Percentiles rank a stretch among this genome's conserved stretches.
Conservation (phyloP, 345 rosid species). For the Psidium guajava region DNA sequence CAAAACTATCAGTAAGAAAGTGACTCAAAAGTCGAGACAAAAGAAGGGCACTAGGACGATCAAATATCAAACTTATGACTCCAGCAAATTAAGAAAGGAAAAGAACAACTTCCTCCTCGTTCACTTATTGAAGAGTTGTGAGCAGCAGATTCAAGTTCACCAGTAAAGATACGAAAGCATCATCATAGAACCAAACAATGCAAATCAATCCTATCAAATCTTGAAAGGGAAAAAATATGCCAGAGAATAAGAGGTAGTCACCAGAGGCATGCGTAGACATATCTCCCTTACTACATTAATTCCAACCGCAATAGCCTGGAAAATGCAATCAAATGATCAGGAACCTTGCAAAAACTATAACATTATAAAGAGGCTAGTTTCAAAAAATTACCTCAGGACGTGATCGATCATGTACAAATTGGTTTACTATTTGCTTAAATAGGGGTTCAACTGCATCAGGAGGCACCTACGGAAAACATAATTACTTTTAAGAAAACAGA, state of each 20-base stretch:
- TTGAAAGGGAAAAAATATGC: background rate
- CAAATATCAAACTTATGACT: background rate
- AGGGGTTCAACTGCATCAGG: slow-evolving; percentile 97
- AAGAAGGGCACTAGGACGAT: background rate
- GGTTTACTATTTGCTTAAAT: slow-evolving; percentile 86
- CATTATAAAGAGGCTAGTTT: background rate
- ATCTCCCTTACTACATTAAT: slow-evolving; percentile 85
- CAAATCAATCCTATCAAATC: background rate
- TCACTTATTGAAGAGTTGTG: background rate
- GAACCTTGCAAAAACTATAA: background rate
- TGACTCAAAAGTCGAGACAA: background rate
- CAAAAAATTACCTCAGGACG: slow-evolving; percentile 66
- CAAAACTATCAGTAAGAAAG: background rate
- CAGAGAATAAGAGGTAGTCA: slow-evolving; percentile 15
- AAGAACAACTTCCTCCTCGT: background rate
- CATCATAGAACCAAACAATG: background rate
- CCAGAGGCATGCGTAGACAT: slow-evolving; percentile 87
- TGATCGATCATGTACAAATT: slow-evolving; percentile 85
- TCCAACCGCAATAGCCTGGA: slow-evolving; percentile 88
- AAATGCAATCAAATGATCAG: background rate
- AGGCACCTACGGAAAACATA: slow-evolving; percentile 52
- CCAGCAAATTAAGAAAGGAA: background rate
- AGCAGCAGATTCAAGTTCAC: background rate
- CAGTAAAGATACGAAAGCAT: background rate
- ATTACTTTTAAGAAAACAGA: background rate